Evolutionary conservation across 148 eudicot species (phyloP), one percentile per base, ranked within the genome.

Genomic region (Limonium bicolor): DNA sequence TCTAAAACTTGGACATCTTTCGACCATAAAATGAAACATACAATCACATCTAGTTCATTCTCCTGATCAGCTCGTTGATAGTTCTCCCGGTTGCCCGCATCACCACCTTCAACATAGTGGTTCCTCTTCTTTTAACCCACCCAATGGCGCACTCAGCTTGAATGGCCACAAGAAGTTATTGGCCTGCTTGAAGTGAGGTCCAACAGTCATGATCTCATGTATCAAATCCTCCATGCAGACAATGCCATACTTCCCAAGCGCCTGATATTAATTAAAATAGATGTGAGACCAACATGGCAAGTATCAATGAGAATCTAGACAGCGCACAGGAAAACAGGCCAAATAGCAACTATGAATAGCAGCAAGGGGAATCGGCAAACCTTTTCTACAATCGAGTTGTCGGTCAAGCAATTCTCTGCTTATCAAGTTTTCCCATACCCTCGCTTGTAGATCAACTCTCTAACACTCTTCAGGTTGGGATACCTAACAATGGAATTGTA

Each of bases 401-500:
- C 94, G 0, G 86, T 78, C 72, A 82, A 39, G 83, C 67, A 53
- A 65, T 75, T 19, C 80, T 54, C 63, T 84, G 88, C 66, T 76
- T 73, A 50, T 79, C 46, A 26, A 79, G 72, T 18, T 64, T 84
- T 84, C 28, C 87, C 94, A 53, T 50, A 79, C 9, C 94, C 94
- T 45, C 87, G 73, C 68, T 76, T 84, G 84, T 76, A 84, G 20
- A 79, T 84, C 47, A 84, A 56, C 39, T 84, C 84, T 67, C 15
- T 84, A 38, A 84, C 74, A 59, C 87, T 84, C 73, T 84, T 84
- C 66, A 84, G 50, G 50, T 79, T 84, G 25, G 94, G 90, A 21
- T 80, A 80, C 26, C 90, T 80, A 46, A 47, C 66, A 20, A 40
- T n/a, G n/a, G n/a, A n/a, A n/a, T n/a, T n/a, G n/a, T n/a, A n/a